These are phyloP conservation scores for Microsporum canis DNA, from an alignment of 2,329 filamentous ascomycete species.

Conservation along the genomic window DNA sequence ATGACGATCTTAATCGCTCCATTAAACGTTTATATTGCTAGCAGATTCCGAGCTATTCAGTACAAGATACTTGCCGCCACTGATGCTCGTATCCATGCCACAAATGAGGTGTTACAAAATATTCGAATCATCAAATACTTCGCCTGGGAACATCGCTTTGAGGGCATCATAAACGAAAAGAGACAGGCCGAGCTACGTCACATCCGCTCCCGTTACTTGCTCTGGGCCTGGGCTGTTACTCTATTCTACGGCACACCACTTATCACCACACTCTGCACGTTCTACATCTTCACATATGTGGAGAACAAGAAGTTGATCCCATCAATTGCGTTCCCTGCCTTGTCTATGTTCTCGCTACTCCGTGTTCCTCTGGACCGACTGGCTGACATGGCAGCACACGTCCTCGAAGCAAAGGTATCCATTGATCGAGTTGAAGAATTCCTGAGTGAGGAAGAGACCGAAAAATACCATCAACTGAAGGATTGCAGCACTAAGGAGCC, in stretches of 20 bases:
- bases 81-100: slow-evolving; percentile 89
- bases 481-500: slow-evolving; percentile 55
- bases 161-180: slow-evolving; percentile 78
- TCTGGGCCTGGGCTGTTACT: slow-evolving; percentile 85
- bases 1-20: slow-evolving; percentile 84
- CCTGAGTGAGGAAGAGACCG: slow-evolving; percentile 82
- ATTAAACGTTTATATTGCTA: slow-evolving; percentile 78
- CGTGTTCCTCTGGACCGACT: slow-evolving; percentile 89
- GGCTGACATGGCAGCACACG: slow-evolving; percentile 96
- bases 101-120: slow-evolving; percentile 93
- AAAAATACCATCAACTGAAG: slow-evolving; percentile 80
- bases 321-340: slow-evolving; percentile 87
- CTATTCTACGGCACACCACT: slow-evolving; percentile 95
- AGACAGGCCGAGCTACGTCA: slow-evolving; percentile 65
- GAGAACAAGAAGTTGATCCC: slow-evolving; percentile 83
- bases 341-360: slow-evolving; percentile 89
- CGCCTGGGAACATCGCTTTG: slow-evolving; percentile 91
- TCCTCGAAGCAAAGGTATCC: slow-evolving; percentile 94
- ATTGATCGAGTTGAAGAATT: slow-evolving; percentile 95
- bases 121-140: slow-evolving; percentile 99
- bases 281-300: slow-evolving; percentile 81
- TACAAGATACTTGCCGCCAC: slow-evolving; percentile 87
- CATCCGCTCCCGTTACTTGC: slow-evolving; percentile 68
- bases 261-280: slow-evolving; percentile 91
- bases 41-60: slow-evolving; percentile 73